Percentiles rank a stretch among this genome's conserved stretches.
These are phyloP conservation scores for Gamarada debralockiae DNA, from an alignment of 495 filamentous ascomycete genomes.

Conservation along the genomic window DNA sequence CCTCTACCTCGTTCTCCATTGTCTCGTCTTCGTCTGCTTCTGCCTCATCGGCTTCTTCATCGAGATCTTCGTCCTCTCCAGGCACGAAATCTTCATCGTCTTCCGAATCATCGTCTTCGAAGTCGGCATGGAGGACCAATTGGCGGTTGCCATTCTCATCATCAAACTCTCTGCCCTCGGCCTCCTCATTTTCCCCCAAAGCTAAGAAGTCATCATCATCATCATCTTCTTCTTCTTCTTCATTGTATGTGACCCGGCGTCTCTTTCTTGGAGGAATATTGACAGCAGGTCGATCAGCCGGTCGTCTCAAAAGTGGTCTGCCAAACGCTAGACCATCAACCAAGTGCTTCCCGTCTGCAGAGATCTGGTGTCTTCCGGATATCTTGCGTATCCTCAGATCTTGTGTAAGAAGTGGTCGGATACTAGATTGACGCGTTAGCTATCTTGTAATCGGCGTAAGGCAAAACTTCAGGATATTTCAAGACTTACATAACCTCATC, in stretches of 20 bases:
- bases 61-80: constrained; percentile 19
- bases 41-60: constrained; percentile 25
- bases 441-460: constrained; percentile 6
- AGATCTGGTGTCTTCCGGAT: constrained; percentile 81
- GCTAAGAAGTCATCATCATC: background rate
- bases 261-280: constrained; percentile 77
- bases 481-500: constrained; percentile 75
- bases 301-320: constrained; percentile 57
- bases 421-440: constrained; percentile 42
- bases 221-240: constrained; percentile 15
- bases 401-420: constrained; percentile 71
- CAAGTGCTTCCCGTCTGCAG: constrained; percentile 73
- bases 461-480: constrained; percentile 4
- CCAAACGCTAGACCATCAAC: constrained; percentile 91
- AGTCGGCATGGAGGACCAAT: constrained; percentile 21
- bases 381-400: constrained; percentile 73
- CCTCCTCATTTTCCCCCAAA: background rate
- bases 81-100: constrained; percentile 28
- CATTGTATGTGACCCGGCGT: constrained; percentile 45
- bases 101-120: constrained; percentile 30
- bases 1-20: constrained; percentile 1
- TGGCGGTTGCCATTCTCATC: constrained; percentile 5
- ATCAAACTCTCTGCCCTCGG: constrained; percentile 16
- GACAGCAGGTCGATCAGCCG: constrained; percentile 59
- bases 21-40: constrained; percentile 8